Evolutionary conservation across 177 flowering plant species (phyloP).

Genomic region (Vitis hybrid): DNA sequence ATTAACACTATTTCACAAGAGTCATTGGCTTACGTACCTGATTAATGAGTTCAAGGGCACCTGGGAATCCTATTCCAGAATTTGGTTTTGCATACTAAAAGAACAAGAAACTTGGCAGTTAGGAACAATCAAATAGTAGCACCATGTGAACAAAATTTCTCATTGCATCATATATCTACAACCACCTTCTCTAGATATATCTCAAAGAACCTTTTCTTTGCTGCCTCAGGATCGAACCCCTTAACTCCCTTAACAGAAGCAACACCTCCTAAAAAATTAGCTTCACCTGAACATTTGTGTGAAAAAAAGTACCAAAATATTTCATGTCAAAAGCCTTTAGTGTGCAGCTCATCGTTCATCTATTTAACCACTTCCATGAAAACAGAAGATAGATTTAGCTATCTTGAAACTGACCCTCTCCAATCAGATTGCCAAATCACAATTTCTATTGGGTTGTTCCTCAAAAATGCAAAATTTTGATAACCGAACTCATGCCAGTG

Average conservation of each 20-base stretch:
- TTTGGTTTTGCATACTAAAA: slow-evolving; percentile 88
- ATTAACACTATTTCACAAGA: slow-evolving; percentile 1
- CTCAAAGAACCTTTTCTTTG: slow-evolving; percentile 88
- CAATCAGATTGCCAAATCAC: not conserved
- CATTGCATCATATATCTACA: not conserved
- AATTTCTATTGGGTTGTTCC: not conserved
- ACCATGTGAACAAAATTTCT: not conserved
- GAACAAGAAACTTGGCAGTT: not conserved
- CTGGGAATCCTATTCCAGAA: slow-evolving; percentile 96
- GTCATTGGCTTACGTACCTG: slow-evolving; percentile 43
- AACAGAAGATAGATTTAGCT: not conserved
- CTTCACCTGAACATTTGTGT: slow-evolving; percentile 64
- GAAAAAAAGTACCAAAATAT: not conserved
- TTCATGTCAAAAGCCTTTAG: not conserved
- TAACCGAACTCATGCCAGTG: not conserved
- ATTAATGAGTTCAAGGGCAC: slow-evolving; percentile 84
- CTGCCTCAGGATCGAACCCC: slow-evolving; percentile 64
- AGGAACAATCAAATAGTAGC: not conserved
- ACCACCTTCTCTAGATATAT: slow-evolving; percentile 87
- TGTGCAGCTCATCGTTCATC: not conserved
- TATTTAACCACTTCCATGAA: not conserved
- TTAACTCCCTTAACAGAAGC: slow-evolving; percentile 78
- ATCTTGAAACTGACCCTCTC: not conserved
- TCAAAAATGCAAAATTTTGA: not conserved
- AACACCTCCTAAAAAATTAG: slow-evolving; percentile 94